phyloP scores from a whole-genome alignment of 2,329 filamentous ascomycete species.

The Cercospora janseana region DNA sequence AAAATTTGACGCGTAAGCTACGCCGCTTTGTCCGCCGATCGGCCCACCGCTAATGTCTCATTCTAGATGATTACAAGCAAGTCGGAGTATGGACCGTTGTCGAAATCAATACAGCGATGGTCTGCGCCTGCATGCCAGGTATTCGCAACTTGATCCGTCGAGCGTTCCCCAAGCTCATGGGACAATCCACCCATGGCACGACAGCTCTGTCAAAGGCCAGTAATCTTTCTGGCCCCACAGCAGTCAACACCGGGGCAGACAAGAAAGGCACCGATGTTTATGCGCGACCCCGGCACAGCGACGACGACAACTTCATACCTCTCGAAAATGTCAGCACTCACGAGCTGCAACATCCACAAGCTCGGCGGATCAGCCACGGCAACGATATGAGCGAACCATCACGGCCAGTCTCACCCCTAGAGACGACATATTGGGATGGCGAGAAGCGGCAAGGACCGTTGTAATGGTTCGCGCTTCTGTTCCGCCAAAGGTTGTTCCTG shows the following conservation, averaged over 20 bases:
- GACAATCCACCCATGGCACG: neutral
- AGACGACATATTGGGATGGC: conserved; percentile 4
- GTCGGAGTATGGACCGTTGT: conserved; percentile 24
- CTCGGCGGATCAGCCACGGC: neutral
- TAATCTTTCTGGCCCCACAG: conserved; percentile 20
- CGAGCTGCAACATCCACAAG: neutral
- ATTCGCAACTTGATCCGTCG: conserved; percentile 23
- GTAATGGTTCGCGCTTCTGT: neutral
- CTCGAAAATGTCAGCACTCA: conserved; percentile 52
- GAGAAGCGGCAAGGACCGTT: neutral
- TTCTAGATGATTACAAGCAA: conserved; percentile 24
- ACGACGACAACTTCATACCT: conserved; percentile 24
- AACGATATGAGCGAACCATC: neutral
- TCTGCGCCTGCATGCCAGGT: conserved; percentile 26
- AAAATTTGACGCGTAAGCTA: conserved; percentile 21
- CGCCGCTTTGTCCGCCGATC: too few relatives aligned
- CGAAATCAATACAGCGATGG: conserved; percentile 22
- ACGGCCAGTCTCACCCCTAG: conserved; percentile 4
- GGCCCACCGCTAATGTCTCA: neutral
- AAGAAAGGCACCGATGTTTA: conserved; percentile 17
- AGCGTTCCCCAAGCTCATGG: conserved; percentile 21
- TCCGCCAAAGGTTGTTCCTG: neutral
- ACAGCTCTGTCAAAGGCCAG: conserved; percentile 3
- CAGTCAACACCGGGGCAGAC: conserved; percentile 17
- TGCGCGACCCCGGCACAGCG: conserved; percentile 19